phyloP scores from a whole-genome alignment of 106 monocot genomes.

The Allium sativum region DNA sequence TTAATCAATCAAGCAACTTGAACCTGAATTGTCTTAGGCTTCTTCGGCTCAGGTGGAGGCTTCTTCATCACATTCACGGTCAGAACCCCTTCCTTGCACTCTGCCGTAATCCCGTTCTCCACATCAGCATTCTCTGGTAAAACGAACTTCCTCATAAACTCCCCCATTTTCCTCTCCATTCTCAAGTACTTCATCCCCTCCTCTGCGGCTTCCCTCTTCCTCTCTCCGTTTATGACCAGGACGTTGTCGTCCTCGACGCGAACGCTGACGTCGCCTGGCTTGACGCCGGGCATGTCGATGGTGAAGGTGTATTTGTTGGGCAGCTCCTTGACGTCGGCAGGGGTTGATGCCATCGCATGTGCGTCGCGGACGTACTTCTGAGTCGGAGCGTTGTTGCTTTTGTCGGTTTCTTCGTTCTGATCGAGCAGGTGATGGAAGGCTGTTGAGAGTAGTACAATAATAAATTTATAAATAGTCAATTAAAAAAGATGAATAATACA shows the following conservation, averaged over 20 bases:
- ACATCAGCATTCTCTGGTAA: conserved; percentile 47
- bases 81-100: conserved; percentile 53
- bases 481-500: too few relatives aligned
- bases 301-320: conserved; percentile 40
- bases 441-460: too few relatives aligned
- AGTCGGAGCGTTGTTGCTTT: conserved; percentile 31
- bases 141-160: conserved; percentile 59
- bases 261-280: conserved; percentile 40
- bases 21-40: conserved; percentile 72
- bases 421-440: conserved; percentile 14
- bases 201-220: conserved; percentile 16
- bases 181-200: conserved; percentile 41
- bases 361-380: conserved; percentile 55
- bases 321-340: conserved; percentile 80
- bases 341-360: conserved; percentile 55
- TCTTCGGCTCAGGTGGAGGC: conserved; percentile 72
- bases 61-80: conserved; percentile 55
- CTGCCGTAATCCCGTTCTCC: conserved; percentile 32
- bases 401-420: conserved; percentile 34
- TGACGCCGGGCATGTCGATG: conserved; percentile 76
- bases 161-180: conserved; percentile 63
- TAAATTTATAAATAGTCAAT: too few relatives aligned
- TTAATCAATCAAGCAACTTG: conserved; percentile 27
- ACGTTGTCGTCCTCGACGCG: conserved; percentile 37
- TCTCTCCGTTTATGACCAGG: conserved; percentile 37